These are phyloP conservation scores for Medicago arabica DNA, from an alignment of 306 rosid genomes.

Conservation along the genomic window DNA sequence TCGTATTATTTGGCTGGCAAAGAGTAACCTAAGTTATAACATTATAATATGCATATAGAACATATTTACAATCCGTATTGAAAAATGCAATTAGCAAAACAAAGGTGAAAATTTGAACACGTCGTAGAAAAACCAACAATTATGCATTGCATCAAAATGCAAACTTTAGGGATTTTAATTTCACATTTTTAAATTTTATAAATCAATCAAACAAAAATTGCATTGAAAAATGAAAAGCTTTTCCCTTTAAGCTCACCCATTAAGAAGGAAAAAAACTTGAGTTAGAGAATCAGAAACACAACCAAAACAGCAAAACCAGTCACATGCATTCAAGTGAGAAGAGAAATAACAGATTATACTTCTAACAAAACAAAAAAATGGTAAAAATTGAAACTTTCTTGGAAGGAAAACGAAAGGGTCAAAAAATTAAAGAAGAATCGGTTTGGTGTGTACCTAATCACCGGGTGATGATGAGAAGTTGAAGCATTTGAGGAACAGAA, in stretches of 20 bases:
- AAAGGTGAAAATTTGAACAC: constrained; percentile 10
- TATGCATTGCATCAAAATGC: constrained; percentile 22
- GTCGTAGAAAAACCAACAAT: background rate
- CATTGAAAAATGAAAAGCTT: constrained; percentile 30
- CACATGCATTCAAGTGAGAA: constrained; percentile 32
- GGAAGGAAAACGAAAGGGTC: background rate
- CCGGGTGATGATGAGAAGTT: constrained; percentile 29
- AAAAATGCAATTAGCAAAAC: constrained; percentile 9
- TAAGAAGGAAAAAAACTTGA: constrained; percentile 17
- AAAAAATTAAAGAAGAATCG: constrained; percentile 3
- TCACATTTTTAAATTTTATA: constrained; percentile 23
- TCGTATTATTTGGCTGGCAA: background rate
- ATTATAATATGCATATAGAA: constrained; percentile 30
- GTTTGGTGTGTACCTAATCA: constrained; percentile 47
- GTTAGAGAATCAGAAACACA: background rate
- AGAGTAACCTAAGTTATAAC: constrained; percentile 1
- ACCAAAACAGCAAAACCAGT: constrained; percentile 4
- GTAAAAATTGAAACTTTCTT: constrained; percentile 34
- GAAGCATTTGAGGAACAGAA: constrained; percentile 42
- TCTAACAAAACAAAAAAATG: background rate
- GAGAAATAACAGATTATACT: constrained; percentile 28
- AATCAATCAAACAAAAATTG: constrained; percentile 35
- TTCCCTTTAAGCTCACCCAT: constrained; percentile 17
- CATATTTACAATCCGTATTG: background rate
- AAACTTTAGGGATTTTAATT: background rate